Percentiles rank a stretch among this genome's conserved stretches.
Conservation (phyloP, 2,329 filamentous ascomycete species). For the Colletotrichum coccodes region DNA sequence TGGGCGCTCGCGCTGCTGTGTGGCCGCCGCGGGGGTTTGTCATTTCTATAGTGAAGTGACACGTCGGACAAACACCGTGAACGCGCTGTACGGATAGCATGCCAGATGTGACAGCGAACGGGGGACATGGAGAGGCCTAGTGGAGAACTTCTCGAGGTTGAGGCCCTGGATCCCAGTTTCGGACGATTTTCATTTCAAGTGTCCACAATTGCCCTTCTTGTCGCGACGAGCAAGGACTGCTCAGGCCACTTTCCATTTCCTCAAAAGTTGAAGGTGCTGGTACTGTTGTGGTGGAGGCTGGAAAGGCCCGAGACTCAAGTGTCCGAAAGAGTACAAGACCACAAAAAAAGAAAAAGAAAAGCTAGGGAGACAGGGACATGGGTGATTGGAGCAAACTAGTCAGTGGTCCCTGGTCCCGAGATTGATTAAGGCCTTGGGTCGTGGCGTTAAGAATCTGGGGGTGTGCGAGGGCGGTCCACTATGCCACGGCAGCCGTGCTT, state of each 20-base stretch:
- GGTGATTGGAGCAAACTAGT: conserved; percentile 16
- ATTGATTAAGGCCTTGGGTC: conserved; percentile 22
- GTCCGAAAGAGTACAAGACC: conserved; percentile 2
- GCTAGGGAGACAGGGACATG: neutral
- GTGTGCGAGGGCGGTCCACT: conserved; percentile 11
- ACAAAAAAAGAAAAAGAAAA: neutral
- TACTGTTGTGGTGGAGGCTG: neutral
- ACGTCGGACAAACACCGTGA: conserved; percentile 5
- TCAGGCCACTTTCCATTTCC: neutral
- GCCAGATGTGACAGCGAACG: conserved; percentile 6
- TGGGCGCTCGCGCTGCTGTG: neutral
- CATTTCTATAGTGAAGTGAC: neutral
- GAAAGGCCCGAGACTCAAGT: neutral
- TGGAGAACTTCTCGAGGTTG: neutral
- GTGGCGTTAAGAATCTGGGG: conserved; percentile 31
- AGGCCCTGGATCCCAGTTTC: neutral
- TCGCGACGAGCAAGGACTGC: conserved; percentile 14
- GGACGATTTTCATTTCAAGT: conserved; percentile 5
- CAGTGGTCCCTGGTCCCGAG: conserved; percentile 14
- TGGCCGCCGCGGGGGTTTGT: neutral
- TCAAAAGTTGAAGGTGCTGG: neutral
- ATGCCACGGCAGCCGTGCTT: neutral
- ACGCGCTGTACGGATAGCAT: conserved; percentile 7
- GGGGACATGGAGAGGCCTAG: neutral
- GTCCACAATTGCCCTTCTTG: neutral